Evolutionary conservation across 345 rosid species (phyloP).

Genomic region (Cochlearia excelsa): DNA sequence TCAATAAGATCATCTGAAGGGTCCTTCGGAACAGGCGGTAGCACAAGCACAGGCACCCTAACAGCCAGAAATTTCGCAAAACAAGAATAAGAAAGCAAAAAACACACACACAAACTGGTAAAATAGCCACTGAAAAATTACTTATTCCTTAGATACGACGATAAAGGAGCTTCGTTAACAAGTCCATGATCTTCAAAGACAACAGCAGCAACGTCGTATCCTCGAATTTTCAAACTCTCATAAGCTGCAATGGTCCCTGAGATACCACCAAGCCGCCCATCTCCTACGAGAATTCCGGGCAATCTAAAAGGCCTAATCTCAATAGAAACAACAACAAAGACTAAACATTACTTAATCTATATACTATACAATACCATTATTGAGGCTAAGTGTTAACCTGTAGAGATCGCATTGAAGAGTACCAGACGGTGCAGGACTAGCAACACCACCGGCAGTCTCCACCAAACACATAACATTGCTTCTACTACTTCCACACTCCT

Average conservation of each 20-base stretch:
- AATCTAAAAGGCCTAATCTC: conserved; percentile 72
- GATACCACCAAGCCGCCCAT: conserved; percentile 91
- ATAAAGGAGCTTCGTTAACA: conserved; percentile 66
- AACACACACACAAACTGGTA: conserved; percentile 10
- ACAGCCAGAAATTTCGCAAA: conserved; percentile 21
- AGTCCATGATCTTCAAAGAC: conserved; percentile 87
- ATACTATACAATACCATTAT: too few species aligned
- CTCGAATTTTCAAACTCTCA: conserved; percentile 75
- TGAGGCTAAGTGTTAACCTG: too few species aligned
- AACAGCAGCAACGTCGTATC: conserved; percentile 81
- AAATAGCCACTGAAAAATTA: conserved; percentile 30
- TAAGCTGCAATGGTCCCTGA: conserved; percentile 94
- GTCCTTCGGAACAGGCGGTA: conserved; percentile 76
- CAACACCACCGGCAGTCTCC: conserved; percentile 97
- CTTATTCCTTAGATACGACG: conserved; percentile 70
- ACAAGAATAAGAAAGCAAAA: conserved; percentile 20
- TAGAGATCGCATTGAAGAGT: conserved; percentile 90
- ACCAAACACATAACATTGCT: conserved; percentile 55
- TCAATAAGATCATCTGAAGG: conserved; percentile 72
- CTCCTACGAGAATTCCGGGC: conserved; percentile 93
- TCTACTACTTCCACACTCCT: conserved; percentile 26
- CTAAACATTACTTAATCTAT: too few species aligned
- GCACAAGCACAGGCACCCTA: conserved; percentile 86
- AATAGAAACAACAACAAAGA: not conserved
- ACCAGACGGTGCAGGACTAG: conserved; percentile 88